phyloP scores from a whole-genome alignment of 345 rosid genomes.

The Citrus hindsii region DNA sequence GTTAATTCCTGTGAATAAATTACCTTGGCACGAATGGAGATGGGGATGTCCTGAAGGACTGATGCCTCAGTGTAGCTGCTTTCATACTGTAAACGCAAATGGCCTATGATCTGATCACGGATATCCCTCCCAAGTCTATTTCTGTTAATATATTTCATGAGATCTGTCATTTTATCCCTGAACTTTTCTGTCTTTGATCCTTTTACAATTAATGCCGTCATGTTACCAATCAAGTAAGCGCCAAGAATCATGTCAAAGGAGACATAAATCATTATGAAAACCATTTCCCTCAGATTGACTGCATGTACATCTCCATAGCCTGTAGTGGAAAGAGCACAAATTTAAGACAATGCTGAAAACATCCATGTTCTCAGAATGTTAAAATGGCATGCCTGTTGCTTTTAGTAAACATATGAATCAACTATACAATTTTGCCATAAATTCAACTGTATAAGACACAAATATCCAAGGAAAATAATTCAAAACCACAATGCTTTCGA shows the following conservation, averaged over 20 bases:
- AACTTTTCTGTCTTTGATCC: slow-evolving; percentile 96
- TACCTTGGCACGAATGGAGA: slow-evolving; percentile 94
- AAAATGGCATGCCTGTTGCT: background rate
- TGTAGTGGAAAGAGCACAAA: slow-evolving; percentile 16
- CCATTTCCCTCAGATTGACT: slow-evolving; percentile 94
- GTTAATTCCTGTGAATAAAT: background rate
- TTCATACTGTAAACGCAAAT: slow-evolving; percentile 77
- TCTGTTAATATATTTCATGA: slow-evolving; percentile 81
- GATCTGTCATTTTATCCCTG: slow-evolving; percentile 92
- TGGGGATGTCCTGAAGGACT: slow-evolving; percentile 81
- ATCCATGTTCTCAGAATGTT: background rate
- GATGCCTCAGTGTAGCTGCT: slow-evolving; percentile 78
- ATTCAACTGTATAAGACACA: background rate
- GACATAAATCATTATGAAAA: slow-evolving; percentile 82
- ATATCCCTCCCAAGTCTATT: slow-evolving; percentile 68
- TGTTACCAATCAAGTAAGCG: slow-evolving; percentile 94
- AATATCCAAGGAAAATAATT: background rate
- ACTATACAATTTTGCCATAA: background rate
- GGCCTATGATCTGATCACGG: slow-evolving; percentile 75
- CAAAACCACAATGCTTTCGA: background rate
- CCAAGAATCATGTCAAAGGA: slow-evolving; percentile 98
- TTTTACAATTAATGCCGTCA: slow-evolving; percentile 95
- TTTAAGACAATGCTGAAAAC: background rate
- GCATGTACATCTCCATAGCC: slow-evolving; percentile 99
- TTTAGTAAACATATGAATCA: background rate